Evolutionary conservation across 495 filamentous ascomycete genomes (phyloP), one percentile per base, ranked within the genome.

Genomic region (Friedmanniomyces endolithicus): DNA sequence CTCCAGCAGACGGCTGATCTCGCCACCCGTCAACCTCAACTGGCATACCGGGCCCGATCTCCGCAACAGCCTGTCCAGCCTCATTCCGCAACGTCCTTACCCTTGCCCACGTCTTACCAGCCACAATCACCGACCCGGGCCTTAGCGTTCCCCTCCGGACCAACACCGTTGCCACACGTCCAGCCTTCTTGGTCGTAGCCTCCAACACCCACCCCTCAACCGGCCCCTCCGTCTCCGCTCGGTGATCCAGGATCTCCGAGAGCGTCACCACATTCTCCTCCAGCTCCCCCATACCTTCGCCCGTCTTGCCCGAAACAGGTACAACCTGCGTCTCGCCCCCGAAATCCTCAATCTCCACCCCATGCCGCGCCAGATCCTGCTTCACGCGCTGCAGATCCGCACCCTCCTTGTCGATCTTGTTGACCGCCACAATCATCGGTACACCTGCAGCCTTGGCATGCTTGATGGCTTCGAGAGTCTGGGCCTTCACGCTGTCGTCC

Each of bases 341-440:
- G 63, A 81, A 90, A 63, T 97, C 92, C 67, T 99, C 94, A 31
- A 97, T 82, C 63, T 96, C 86, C 20, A 99, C 78, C 17, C 86
- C 86, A 58, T 94, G 77, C n/a, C 78, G 72, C 8, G 86, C 79
- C 25, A 99, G 80, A 66, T 97, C 94, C 52, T 81, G 75, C 68
- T 95, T 96, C 53, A 96, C 90, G 22, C 77, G 77, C 39, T 96
- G 84, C 14, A 84, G 67, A 57, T 88, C 80, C 19, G 85, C 78
- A 35, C 83, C 81, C 57, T 84, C 81, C 68, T 90, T 95, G 68
- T 99, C 94, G 45, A 94, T 79, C 68, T 99, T 99, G 72, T 88
- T 99, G 69, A 95, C 87, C n/a, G 94, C 94, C 17, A 97, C 94
- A 52, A 97, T 94, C 48, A 99, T 90, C 12, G 92, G 90, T 0